Base-by-base conservation (phyloP, 108 stramenopile genomes). In the Conticribra weissflogii region DNA sequence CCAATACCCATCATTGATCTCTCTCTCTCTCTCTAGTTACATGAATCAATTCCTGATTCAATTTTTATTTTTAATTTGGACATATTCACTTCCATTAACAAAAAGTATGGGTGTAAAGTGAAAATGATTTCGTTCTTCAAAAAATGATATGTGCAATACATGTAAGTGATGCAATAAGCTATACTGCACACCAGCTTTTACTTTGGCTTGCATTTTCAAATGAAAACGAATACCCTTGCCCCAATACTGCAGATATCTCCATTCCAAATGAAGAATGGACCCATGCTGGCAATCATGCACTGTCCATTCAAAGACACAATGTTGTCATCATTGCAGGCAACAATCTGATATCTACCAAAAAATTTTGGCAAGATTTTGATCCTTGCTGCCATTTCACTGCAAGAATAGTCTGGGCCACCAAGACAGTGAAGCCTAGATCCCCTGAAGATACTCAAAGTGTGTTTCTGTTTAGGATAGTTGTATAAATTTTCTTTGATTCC, bases 231-330 rank as follows among this genome's bases (percentile, higher is more conserved):
- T 3, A 92, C 94, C n/a, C 94, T 79, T 33, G 88, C 70, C 4
- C 94, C 94, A 17, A 92, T 86, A 4, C 88, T 86, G 49, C 87
- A 88, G 34, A 95, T 64, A 66, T 95, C 94, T 51, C 84, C 79
- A 52, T 89, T 76, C 52, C 62, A 63, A 41, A 95, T 68, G 50
- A 89, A 86, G 50, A 88, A 83, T 21, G 77, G 78, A 9, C 94
- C 94, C 81, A 80, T 88, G 16, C 71, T 84, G 17, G 84, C 52
- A 22, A 65, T 78, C 14, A 95, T 82, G 21, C 86, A 55, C 54
- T 74, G 47, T 0, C 94, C 94, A 67, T 95, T 95, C 68, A 92
- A 57, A 4, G 94, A 92, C 0, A 95, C 83, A 47, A 91, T 63
- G 66, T 95, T 91, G 15, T 86, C 81, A n/a, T 80, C 80, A 44